Conservation (phyloP, 2,329 filamentous ascomycete species). For the Bipolaris victoriae region DNA sequence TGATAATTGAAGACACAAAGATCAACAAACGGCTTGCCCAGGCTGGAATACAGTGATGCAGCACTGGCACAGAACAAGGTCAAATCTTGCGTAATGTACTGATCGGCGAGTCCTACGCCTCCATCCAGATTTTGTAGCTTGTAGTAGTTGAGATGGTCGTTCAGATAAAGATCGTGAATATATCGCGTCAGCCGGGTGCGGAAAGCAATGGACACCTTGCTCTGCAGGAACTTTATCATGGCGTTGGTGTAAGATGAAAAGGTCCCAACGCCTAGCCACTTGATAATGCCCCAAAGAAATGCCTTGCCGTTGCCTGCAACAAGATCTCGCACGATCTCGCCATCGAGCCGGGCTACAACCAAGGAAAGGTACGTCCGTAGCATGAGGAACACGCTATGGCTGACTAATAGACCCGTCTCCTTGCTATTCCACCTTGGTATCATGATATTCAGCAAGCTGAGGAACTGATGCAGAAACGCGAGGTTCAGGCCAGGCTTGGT, state of each 20-base stretch:
- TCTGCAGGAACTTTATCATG: conserved; percentile 98
- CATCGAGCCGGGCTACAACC: conserved; percentile 89
- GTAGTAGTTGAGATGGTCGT: conserved; percentile 94
- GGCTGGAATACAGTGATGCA: conserved; percentile 89
- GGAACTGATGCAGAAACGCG: conserved; percentile 94
- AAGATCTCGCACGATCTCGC: conserved; percentile 93
- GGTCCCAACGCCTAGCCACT: conserved; percentile 94
- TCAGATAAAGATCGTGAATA: conserved; percentile 95
- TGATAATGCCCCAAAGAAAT: conserved; percentile 86
- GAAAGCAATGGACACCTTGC: conserved; percentile 98
- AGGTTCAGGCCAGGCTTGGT: conserved; percentile 94
- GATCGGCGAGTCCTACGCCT: conserved; percentile 89
- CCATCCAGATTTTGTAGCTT: conserved; percentile 93
- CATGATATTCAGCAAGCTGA: conserved; percentile 97
- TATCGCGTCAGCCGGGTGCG: conserved; percentile 92
- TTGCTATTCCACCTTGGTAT: conserved; percentile 95
- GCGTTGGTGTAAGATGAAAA: conserved; percentile 97
- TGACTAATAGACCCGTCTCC: conserved; percentile 86
- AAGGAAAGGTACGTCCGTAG: conserved; percentile 92
- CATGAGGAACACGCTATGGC: conserved; percentile 88
- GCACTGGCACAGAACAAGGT: conserved; percentile 94
- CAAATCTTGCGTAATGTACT: conserved; percentile 96
- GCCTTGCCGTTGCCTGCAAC: conserved; percentile 91
- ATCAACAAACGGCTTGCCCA: conserved; percentile 98
- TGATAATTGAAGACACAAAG: conserved; percentile 98